These are phyloP conservation scores for Avicennia marina DNA, from an alignment of 257 asterid genomes.

Conservation along the genomic window DNA sequence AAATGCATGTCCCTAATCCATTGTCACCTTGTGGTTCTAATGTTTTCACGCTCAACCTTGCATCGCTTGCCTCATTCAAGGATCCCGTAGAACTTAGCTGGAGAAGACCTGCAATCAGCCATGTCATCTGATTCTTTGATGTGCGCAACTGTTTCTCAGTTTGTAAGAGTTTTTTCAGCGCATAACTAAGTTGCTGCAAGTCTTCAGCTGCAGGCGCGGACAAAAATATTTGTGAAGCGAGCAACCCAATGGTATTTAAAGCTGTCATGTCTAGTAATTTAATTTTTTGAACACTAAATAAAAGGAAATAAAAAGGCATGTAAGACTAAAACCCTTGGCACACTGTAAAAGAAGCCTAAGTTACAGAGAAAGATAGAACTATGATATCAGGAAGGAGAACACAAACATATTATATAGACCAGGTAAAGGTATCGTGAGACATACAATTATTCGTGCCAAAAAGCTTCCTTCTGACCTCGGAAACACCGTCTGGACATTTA, in stretches of 20 bases:
- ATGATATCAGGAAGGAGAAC: no score
- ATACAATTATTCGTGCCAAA: conserved; percentile 51
- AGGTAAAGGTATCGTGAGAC: conserved; percentile 20
- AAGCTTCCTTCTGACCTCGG: conserved; percentile 41
- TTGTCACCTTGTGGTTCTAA: conserved; percentile 57
- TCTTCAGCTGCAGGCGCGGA: conserved; percentile 71
- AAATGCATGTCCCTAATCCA: no score
- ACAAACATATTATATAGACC: not conserved
- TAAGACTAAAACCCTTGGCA: no score
- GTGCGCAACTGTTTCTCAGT: conserved; percentile 77
- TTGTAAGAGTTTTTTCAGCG: conserved; percentile 74
- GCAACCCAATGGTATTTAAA: no score
- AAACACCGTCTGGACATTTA: conserved; percentile 48
- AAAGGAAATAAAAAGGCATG: no score
- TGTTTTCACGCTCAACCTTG: conserved; percentile 40
- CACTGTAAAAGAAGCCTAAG: no score
- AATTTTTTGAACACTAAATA: no score
- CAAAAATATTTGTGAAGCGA: no score
- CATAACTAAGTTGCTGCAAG: conserved; percentile 66
- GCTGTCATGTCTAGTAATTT: no score
- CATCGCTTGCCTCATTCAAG: conserved; percentile 30
- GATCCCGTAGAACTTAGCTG: conserved; percentile 62
- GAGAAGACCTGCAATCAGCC: conserved; percentile 77
- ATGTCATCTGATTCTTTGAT: conserved; percentile 73
- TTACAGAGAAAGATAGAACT: not conserved